Evolutionary conservation across 2,329 filamentous ascomycete genomes (phyloP).

Genomic region (Ophiosphaerella korrae): DNA sequence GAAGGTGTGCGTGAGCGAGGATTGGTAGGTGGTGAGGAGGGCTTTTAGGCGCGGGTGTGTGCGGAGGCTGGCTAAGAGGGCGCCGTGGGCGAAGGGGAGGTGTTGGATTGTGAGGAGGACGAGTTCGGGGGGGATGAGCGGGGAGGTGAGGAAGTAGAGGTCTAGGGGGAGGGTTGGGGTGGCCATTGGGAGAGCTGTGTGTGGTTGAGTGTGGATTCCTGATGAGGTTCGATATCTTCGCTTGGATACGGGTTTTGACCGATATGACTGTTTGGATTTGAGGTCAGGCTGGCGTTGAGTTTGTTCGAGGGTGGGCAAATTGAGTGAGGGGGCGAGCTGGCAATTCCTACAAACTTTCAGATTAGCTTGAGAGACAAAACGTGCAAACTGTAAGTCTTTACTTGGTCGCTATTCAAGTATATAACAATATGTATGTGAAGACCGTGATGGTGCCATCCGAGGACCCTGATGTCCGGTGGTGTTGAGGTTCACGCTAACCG

Average conservation of each 20-base stretch:
- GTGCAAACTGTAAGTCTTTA: conserved; percentile 3
- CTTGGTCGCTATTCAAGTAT: not conserved
- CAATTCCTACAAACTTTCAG: too few species aligned
- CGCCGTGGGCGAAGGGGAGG: conserved; percentile 31
- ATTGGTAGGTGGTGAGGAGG: conserved; percentile 31
- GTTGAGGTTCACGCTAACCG: not conserved
- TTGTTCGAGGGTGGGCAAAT: too few species aligned
- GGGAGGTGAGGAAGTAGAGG: conserved; percentile 16
- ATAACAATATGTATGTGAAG: conserved; percentile 17
- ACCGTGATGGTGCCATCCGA: conserved; percentile 27
- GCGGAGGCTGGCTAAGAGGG: conserved; percentile 20
- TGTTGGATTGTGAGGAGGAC: conserved; percentile 33
- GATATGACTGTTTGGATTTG: too few species aligned
- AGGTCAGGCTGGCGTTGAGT: too few species aligned
- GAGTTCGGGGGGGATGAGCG: conserved; percentile 33
- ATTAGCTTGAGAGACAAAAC: not conserved
- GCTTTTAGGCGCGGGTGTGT: conserved; percentile 24
- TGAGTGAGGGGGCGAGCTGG: too few species aligned
- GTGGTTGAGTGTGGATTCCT: not conserved
- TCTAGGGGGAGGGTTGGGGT: not conserved
- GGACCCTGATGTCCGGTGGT: too few species aligned
- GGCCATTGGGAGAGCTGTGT: conserved; percentile 9
- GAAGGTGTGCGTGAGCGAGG: conserved; percentile 30
- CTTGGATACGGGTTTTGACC: too few species aligned
- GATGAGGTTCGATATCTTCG: too few species aligned